A percentile compares a stretch with the other conserved stretches of the same genome.
phyloP scores from a whole-genome alignment of 2,329 filamentous ascomycete genomes.

The Pseudogymnoascus sp. region DNA sequence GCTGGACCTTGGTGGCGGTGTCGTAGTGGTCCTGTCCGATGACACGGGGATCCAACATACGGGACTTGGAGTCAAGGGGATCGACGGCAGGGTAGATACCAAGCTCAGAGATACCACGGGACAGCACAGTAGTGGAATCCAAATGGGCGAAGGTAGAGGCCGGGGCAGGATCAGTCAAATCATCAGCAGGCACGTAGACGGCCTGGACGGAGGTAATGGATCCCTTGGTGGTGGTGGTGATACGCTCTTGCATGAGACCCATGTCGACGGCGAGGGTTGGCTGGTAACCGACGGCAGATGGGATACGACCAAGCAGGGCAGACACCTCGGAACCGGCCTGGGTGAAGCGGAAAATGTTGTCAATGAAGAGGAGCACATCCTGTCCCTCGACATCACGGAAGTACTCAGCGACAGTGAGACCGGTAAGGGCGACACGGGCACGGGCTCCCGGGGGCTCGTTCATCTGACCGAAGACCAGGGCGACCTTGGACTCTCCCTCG shows the following conservation, averaged over 20 bases:
- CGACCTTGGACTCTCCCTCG: constrained; percentile 98
- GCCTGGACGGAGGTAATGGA: constrained; percentile 99
- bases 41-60: constrained; percentile 98
- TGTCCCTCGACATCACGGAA: constrained; percentile 74
- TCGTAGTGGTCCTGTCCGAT: constrained; percentile 98
- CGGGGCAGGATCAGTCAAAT: constrained; percentile 99
- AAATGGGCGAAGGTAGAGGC: constrained; percentile 99
- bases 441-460: constrained; percentile 99
- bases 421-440: constrained; percentile 98
- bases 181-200: constrained; percentile 99
- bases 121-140: constrained; percentile 99
- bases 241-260: constrained; percentile 99
- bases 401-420: constrained; percentile 72
- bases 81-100: constrained; percentile 99
- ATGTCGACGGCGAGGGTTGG: constrained; percentile 97
- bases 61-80: constrained; percentile 98
- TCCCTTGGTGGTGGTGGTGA: constrained; percentile 98
- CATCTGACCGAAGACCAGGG: constrained; percentile 99
- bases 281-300: constrained; percentile 99
- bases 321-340: constrained; percentile 99
- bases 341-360: constrained; percentile 99
- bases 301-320: constrained; percentile 97
- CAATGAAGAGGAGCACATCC: constrained; percentile 98
- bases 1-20: constrained; percentile 89
- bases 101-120: constrained; percentile 99